Evolutionary conservation across 2,329 filamentous ascomycete species (phyloP), one percentile per base, ranked within the genome.

Genomic region (Talaromyces sp.): DNA sequence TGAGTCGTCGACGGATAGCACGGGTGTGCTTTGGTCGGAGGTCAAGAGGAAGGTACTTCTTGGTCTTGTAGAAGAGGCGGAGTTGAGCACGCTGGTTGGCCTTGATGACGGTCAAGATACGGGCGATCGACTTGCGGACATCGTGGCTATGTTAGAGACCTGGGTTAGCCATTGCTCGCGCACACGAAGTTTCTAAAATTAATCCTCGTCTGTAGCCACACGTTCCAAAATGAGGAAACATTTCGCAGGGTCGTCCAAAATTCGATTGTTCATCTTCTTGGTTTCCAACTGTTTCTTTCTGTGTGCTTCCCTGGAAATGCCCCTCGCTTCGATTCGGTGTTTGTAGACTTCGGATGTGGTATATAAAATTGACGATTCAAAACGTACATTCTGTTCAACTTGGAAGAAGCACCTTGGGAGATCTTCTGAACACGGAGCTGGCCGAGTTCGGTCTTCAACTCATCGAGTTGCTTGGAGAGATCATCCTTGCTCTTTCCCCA

Each of bases 401-500:
- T 99, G 77, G 90, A 90, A 76, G 91, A 88, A 72, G 91, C 92
- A 74, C 93, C 95, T 76, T 86, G 86, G 71, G 92, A 85, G 79
- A 99, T 92, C 89, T 99, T 97, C 85, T 97, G 93, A 78, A 96
- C 96, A 79, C 94, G 90, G 76, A 99, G 87, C 84, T 93, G 89
- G 77, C 91, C 90, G 72, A 99, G 88, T 85, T 99, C 95, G 68
- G 88, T 87, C 90, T 97, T 96, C 79, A 96, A 85, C 82, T 96
- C 92, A 74, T 87, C 88, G 77, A 97, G 88, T 82, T 96, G 92
- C 87, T 94, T 96, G 78, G 87, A 86, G 81, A 99, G 86, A 75
- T 99, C 95, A 77, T 96, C 91, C 89, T 97, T 97, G 89, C 86
- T 92, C 91, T 99, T 99, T 84, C 87, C 88, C 94, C 94, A 97